These are phyloP conservation scores for Pichia exigua DNA, from an alignment of 805 yeast species.

Conservation along the genomic window DNA sequence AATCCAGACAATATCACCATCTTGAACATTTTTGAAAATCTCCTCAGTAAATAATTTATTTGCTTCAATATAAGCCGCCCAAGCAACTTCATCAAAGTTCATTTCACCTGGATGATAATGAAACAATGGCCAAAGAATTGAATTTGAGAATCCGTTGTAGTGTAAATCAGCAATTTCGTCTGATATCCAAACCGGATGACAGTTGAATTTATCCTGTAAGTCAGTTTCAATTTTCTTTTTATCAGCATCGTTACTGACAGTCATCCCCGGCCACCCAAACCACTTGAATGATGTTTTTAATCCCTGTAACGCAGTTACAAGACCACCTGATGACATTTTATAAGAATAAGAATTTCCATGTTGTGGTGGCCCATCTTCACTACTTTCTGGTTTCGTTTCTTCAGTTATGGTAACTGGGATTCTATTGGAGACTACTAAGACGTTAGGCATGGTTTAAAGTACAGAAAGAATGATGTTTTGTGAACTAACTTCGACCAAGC, in stretches of 20 bases:
- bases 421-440: conserved; percentile 88
- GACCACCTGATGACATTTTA: conserved; percentile 93
- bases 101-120: conserved; percentile 99
- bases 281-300: conserved; percentile 86
- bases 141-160: conserved; percentile 92
- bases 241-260: conserved; percentile 64
- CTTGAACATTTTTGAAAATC: conserved; percentile 61
- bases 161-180: conserved; percentile 93
- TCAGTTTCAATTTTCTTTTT: conserved; percentile 62
- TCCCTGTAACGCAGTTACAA: conserved; percentile 93
- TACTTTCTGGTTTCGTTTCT: conserved; percentile 26
- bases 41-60: conserved; percentile 73
- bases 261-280: conserved; percentile 98
- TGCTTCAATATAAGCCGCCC: conserved; percentile 97
- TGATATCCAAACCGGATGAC: conserved; percentile 80
- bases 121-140: conserved; percentile 95
- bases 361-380: neutral
- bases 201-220: conserved; percentile 68
- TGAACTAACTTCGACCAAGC: neutral
- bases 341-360: conserved; percentile 56
- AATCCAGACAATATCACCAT: conserved; percentile 91
- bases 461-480: neutral
- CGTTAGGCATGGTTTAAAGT: conserved; percentile 33
- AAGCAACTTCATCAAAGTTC: conserved; percentile 93
- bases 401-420: conserved; percentile 81